Conservation (phyloP, 139 green algal genomes). For the Chlorella sp. region DNA sequence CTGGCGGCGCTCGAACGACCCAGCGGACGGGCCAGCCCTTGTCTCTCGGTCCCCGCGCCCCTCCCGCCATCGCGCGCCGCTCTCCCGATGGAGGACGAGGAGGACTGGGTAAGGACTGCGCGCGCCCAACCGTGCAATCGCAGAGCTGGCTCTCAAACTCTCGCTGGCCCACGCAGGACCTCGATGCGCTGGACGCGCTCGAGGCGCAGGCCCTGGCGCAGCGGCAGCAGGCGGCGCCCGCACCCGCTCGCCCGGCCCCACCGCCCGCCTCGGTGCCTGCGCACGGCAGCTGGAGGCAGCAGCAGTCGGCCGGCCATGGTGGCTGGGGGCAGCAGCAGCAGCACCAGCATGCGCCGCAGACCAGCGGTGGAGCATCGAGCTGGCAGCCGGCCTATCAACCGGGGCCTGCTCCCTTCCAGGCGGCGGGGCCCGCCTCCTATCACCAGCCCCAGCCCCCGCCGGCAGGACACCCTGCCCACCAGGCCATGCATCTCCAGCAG, state of each 20-base stretch:
- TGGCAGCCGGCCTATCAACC: neutral
- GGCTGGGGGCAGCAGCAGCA: neutral
- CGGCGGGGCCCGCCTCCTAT: neutral
- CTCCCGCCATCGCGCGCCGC: too few relatives aligned
- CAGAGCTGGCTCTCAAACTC: neutral
- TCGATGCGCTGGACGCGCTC: conserved; percentile 20
- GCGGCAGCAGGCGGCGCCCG: conserved; percentile 10
- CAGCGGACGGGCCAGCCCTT: too few relatives aligned
- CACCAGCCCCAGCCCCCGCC: conserved; percentile 1
- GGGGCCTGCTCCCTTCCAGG: neutral
- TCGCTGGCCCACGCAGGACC: conserved; percentile 5
- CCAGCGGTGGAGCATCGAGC: neutral
- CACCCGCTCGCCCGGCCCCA: neutral
- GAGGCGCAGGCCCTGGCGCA: conserved; percentile 24
- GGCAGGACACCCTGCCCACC: neutral
- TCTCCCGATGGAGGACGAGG: conserved; percentile 29
- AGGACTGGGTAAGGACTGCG: neutral
- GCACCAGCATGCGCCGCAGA: neutral
- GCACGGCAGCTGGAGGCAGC: too few relatives aligned
- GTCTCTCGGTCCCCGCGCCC: too few relatives aligned
- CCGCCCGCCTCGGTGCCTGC: too few relatives aligned
- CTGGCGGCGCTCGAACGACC: too few relatives aligned
- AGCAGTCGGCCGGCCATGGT: neutral
- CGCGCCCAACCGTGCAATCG: neutral
- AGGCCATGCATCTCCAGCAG: neutral